Evolutionary conservation across 108 stramenopile genomes (phyloP), one percentile per base, ranked within the genome.

Genomic region (Fistulifera solaris): DNA sequence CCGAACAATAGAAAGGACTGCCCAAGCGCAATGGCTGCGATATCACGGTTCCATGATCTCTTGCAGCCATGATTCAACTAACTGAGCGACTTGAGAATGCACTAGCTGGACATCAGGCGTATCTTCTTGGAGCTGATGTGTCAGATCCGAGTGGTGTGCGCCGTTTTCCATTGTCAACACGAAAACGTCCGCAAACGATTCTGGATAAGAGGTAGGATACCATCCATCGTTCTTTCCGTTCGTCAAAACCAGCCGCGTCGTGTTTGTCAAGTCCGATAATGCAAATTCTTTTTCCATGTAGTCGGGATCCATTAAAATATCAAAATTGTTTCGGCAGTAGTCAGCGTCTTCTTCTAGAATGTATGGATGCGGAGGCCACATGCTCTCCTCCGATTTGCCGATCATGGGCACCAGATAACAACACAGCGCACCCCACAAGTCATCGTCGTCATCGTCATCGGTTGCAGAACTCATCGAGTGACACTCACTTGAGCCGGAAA

Each of bases 361-460:
- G 75, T 75, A 83, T 35, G 39, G 24, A 0, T 75, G 62, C 4
- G 25, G 17, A 12, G 77, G 77, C 49, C 78, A 83, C 81, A 78
- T 83, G 41, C 63, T 65, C 2, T 58, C 45, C n/a, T 63, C 8
- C 0, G 72, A 68, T 46, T 76, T 68, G 13, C 77, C 77, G 8
- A 35, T 35, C 31, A 35, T 35, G 31, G 31, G 31, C 4, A 76
- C 15, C 15, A 42, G 46, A 23, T 54, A 46, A 40, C 70, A 71
- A 41, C 63, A 64, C 41, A 84, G 89, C 39, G 80, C 81, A 53
- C 86, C 89, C 84, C 84, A 90, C 45, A 76, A 75, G 27, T 81
- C 56, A 4, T 75, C 84, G 27, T 58, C 56, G 27, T 58, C 55
- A 2, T 79, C 81, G 19, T 61, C 69, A 64, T 90, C 84, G 4